A percentile compares a stretch with the other conserved stretches of the same genome.
phyloP scores from a whole-genome alignment of 2,329 filamentous ascomycete genomes.

The Scedosporium dehoogii region DNA sequence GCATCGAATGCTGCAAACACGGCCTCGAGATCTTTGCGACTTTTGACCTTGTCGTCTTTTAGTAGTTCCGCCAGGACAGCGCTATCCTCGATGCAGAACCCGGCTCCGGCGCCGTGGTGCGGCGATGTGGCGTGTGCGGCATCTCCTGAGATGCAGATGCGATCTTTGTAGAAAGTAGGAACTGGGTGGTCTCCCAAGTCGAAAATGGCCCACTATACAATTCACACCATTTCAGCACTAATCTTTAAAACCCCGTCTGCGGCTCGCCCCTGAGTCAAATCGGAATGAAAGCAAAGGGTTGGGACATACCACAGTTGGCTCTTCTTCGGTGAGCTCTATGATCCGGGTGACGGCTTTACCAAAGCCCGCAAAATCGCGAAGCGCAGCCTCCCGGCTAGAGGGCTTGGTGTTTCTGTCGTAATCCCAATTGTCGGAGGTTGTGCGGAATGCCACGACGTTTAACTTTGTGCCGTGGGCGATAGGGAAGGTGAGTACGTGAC shows the following conservation, averaged over 20 bases:
- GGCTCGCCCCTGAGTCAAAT: background rate
- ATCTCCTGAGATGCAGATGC: constrained; percentile 45
- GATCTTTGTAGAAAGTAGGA: constrained; percentile 28
- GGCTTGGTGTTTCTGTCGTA: constrained; percentile 11
- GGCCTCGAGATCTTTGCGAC: constrained; percentile 22
- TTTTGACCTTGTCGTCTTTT: constrained; percentile 25
- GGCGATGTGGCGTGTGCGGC: constrained; percentile 54
- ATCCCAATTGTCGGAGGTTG: constrained; percentile 20
- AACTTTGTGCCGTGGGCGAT: constrained; percentile 43
- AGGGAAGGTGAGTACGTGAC: constrained; percentile 49
- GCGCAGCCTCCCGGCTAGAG: constrained; percentile 20
- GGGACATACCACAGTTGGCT: constrained; percentile 17
- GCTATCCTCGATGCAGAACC: constrained; percentile 46
- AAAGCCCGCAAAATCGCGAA: constrained; percentile 25
- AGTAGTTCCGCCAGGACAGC: constrained; percentile 35
- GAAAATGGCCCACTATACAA: constrained; percentile 32
- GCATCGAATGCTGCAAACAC: constrained; percentile 43
- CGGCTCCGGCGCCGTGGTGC: constrained; percentile 48
- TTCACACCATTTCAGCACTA: no score
- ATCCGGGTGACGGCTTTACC: constrained; percentile 20
- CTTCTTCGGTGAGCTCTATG: constrained; percentile 18
- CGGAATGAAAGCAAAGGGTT: background rate
- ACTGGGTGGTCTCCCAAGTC: constrained; percentile 33
- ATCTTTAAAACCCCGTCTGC: no score
- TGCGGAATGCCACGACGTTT: constrained; percentile 41